These are phyloP conservation scores for Phylloporus arenicola DNA, from an alignment of 768 basidiomycete genomes.

Conservation along the genomic window DNA sequence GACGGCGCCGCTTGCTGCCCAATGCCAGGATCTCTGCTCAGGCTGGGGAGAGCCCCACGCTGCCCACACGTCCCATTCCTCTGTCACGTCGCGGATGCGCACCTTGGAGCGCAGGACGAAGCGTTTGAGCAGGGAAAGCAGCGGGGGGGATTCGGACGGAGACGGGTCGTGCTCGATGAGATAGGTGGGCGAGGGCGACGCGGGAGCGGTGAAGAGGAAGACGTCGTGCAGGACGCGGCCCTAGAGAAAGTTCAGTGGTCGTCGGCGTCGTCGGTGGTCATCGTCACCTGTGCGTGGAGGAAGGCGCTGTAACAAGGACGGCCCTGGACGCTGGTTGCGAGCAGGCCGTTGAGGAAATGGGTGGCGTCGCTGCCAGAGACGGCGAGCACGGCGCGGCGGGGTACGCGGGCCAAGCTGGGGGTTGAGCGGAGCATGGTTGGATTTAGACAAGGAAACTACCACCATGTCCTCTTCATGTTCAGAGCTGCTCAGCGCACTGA, in stretches of 20 bases:
- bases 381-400: slow-evolving; percentile 63
- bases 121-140: slow-evolving; percentile 71
- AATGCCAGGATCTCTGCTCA: slow-evolving; percentile 44
- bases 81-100: slow-evolving; percentile 69
- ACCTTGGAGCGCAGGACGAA: slow-evolving; percentile 89
- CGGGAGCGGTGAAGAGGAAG: slow-evolving; percentile 68
- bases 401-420: slow-evolving; percentile 56
- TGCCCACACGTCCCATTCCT: slow-evolving; percentile 76
- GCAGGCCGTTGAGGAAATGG: slow-evolving; percentile 77
- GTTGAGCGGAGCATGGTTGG: slow-evolving; percentile 39
- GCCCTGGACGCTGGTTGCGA: slow-evolving; percentile 48
- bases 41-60: slow-evolving; percentile 56
- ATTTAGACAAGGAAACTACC: slow-evolving; percentile 7
- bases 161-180: slow-evolving; percentile 69
- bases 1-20: slow-evolving; percentile 66
- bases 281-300: slow-evolving; percentile 70
- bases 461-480: slow-evolving; percentile 78
- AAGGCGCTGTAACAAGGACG: slow-evolving; percentile 63
- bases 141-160: slow-evolving; percentile 51
- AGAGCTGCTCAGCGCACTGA: slow-evolving; percentile 69
- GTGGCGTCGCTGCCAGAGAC: slow-evolving; percentile 76
- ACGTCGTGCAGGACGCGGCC: slow-evolving; percentile 87
- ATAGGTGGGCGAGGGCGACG: slow-evolving; percentile 45
- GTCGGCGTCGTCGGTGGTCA: background rate
- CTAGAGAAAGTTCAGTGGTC: slow-evolving; percentile 34